Conservation (phyloP, 1,139 yeast genomes). For the Geotrichum klebahnii region DNA sequence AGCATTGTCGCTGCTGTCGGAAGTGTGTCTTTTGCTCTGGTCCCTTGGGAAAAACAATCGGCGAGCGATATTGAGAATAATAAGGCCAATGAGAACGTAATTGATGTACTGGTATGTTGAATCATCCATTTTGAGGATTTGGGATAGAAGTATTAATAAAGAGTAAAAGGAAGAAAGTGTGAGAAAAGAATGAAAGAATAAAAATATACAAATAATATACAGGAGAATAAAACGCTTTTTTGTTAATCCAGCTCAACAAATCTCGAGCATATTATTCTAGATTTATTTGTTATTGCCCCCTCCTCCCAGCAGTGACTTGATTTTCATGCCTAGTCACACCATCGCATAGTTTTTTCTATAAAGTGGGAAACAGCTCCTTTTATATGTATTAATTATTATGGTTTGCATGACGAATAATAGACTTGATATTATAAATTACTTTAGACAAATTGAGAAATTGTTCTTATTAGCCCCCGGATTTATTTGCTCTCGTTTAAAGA, state of each 20-base stretch:
- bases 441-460: conserved; percentile 29
- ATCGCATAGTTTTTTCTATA: background rate
- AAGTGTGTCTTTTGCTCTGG: background rate
- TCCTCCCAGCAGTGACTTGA: background rate
- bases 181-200: background rate
- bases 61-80: conserved; percentile 20
- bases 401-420: background rate
- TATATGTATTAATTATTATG: background rate
- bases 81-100: conserved; percentile 18
- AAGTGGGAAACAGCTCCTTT: no score
- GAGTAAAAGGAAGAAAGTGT: background rate
- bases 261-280: no score
- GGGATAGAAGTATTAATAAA: background rate
- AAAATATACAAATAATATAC: background rate
- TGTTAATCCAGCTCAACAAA: no score
- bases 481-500: conserved; percentile 28
- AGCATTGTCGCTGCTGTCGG: conserved; percentile 44
- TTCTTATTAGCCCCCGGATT: conserved; percentile 33
- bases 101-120: conserved; percentile 17
- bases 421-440: background rate
- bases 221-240: no score
- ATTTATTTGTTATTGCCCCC: no score
- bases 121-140: conserved; percentile 10
- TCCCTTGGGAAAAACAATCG: conserved; percentile 20
- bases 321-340: background rate